Evolutionary conservation across 2,329 filamentous ascomycete genomes (phyloP).

Genomic region (Balansia obtecta): DNA sequence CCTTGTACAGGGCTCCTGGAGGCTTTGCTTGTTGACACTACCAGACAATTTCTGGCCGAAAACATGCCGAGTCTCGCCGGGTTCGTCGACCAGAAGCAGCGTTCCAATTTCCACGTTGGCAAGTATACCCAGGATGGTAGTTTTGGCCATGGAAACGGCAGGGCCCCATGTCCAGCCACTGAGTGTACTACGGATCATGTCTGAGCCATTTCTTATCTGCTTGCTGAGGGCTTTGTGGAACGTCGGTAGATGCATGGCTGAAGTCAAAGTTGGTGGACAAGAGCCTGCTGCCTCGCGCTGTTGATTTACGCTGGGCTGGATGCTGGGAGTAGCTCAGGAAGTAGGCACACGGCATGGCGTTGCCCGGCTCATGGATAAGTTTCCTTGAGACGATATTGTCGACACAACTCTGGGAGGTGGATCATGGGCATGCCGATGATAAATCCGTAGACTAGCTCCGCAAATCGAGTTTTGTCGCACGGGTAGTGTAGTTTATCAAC

Average conservation of each 20-base stretch:
- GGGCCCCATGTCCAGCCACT: constrained; percentile 35
- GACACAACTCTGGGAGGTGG: background rate
- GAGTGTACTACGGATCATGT: constrained; percentile 28
- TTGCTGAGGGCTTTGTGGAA: constrained; percentile 2
- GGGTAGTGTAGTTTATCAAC: too few relatives aligned
- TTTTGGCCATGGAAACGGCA: constrained; percentile 32
- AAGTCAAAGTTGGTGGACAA: background rate
- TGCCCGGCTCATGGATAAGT: background rate
- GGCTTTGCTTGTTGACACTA: constrained; percentile 22
- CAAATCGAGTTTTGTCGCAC: too few relatives aligned
- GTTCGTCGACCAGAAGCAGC: constrained; percentile 34
- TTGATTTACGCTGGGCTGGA: background rate
- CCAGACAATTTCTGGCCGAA: constrained; percentile 33
- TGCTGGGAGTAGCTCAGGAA: background rate
- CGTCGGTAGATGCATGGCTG: background rate
- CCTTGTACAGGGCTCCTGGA: constrained; percentile 20
- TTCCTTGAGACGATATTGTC: background rate
- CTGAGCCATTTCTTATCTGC: constrained; percentile 11
- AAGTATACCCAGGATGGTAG: constrained; percentile 31
- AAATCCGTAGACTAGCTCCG: too few relatives aligned
- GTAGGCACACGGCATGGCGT: background rate
- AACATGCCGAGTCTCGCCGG: constrained; percentile 25
- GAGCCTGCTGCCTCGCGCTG: background rate
- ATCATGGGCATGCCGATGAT: background rate
- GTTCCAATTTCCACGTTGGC: constrained; percentile 35